phyloP scores from a whole-genome alignment of 768 basidiomycete genomes.

The Coprinopsis cinerea region DNA sequence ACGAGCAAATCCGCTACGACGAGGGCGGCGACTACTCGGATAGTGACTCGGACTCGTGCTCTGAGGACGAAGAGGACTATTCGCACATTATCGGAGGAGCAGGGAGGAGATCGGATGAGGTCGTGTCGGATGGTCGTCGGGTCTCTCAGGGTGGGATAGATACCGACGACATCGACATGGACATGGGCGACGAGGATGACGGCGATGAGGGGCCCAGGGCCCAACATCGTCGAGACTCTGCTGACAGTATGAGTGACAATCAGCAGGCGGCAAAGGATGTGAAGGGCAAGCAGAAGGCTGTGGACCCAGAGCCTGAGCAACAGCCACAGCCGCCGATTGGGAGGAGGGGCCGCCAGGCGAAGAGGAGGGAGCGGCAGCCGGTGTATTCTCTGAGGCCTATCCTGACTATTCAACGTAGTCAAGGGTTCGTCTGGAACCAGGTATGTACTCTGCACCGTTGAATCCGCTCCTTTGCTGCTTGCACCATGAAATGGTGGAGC shows the following conservation, averaged over 20 bases:
- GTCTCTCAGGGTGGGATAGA: slow-evolving; percentile 14
- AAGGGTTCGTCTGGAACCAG: slow-evolving; percentile 92
- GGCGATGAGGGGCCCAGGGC: slow-evolving; percentile 19
- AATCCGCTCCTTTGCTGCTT: too few species aligned
- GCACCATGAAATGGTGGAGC: too few species aligned
- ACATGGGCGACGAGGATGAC: slow-evolving; percentile 50
- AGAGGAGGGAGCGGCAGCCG: slow-evolving; percentile 24
- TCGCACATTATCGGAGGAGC: slow-evolving; percentile 3
- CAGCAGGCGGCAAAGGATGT: slow-evolving; percentile 49
- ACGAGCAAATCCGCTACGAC: slow-evolving; percentile 80
- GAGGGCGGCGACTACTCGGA: slow-evolving; percentile 59
- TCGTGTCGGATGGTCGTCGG: slow-evolving; percentile 7
- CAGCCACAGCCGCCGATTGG: neutral
- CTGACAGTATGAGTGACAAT: slow-evolving; percentile 4
- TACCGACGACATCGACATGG: slow-evolving; percentile 37
- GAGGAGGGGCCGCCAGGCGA: neutral
- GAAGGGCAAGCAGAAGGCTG: slow-evolving; percentile 78
- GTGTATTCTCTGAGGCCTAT: slow-evolving; percentile 71
- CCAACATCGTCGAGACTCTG: neutral
- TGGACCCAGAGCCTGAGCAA: slow-evolving; percentile 55
- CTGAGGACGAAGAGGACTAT: slow-evolving; percentile 73
- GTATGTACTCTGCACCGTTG: slow-evolving; percentile 42
- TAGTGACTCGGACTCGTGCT: slow-evolving; percentile 57
- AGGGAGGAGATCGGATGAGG: slow-evolving; percentile 10
- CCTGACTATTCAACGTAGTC: slow-evolving; percentile 79